These are phyloP conservation scores for Aspergillus hortae DNA, from an alignment of 2,329 filamentous ascomycete species.

Conservation along the genomic window DNA sequence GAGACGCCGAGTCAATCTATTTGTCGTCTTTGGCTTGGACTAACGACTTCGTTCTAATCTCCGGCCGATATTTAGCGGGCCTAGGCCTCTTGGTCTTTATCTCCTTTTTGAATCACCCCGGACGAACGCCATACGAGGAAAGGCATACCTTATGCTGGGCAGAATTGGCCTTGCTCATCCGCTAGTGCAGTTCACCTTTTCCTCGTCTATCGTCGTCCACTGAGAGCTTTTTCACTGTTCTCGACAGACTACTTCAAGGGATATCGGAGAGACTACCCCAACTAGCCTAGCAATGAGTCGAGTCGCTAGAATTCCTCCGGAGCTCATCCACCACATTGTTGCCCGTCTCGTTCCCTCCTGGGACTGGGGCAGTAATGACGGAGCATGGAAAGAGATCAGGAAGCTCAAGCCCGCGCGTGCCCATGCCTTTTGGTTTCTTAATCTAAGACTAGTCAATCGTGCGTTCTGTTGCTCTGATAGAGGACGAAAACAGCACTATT, in stretches of 20 bases:
- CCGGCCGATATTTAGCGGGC: neutral
- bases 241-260: neutral
- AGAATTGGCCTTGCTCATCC: too few relatives aligned
- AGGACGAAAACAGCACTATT: too few relatives aligned
- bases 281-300: neutral
- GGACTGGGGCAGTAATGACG: too few relatives aligned
- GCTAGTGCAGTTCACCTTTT: neutral
- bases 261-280: neutral
- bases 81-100: neutral
- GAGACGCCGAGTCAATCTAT: neutral
- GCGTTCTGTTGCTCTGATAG: too few relatives aligned
- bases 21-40: neutral
- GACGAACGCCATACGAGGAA: too few relatives aligned
- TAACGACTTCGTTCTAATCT: neutral
- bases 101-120: neutral
- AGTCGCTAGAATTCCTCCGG: neutral
- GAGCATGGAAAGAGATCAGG: too few relatives aligned
- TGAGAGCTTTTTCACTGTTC: neutral
- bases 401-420: too few relatives aligned
- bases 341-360: neutral
- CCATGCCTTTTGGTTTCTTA: too few relatives aligned
- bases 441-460: too few relatives aligned
- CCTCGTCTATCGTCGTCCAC: neutral
- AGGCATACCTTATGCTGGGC: neutral
- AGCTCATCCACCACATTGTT: neutral